These are phyloP conservation scores for Nitzschia sp. DNA, from an alignment of 108 stramenopile species.

Conservation along the genomic window DNA sequence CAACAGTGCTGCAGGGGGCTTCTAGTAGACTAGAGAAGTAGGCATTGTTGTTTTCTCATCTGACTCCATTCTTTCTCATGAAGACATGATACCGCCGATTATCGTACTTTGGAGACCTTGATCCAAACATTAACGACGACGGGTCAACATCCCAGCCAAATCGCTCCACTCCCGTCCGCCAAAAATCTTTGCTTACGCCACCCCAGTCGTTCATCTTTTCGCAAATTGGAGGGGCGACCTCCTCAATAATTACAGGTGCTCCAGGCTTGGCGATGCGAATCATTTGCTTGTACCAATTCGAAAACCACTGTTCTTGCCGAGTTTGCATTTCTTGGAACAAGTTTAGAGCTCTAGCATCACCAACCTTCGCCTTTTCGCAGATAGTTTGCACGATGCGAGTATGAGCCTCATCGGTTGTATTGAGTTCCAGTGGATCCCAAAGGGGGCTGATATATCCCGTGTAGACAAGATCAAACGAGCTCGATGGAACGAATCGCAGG, in stretches of 20 bases:
- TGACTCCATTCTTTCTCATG: constrained; percentile 16
- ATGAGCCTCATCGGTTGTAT: not conserved
- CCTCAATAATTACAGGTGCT: constrained; percentile 38
- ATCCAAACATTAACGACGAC: not conserved
- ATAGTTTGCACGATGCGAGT: constrained; percentile 1
- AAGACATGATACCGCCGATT: constrained; percentile 33
- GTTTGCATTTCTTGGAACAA: constrained; percentile 25
- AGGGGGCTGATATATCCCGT: constrained; percentile 46
- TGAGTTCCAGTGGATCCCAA: constrained; percentile 20
- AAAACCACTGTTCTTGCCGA: constrained; percentile 37
- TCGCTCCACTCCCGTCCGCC: constrained; percentile 14
- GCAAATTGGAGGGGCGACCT: constrained; percentile 13
- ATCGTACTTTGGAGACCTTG: not conserved
- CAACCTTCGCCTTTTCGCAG: not conserved
- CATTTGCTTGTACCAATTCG: constrained; percentile 40
- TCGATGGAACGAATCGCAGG: constrained; percentile 33
- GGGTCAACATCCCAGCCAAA: constrained; percentile 30
- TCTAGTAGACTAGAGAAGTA: no score
- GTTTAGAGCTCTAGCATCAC: constrained; percentile 1
- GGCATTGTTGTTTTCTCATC: no score
- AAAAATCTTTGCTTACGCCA: constrained; percentile 16
- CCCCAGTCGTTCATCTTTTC: constrained; percentile 16
- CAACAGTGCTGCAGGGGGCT: no score
- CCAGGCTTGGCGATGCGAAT: constrained; percentile 56
- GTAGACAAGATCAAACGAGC: constrained; percentile 51